Evolutionary conservation across 2,329 filamentous ascomycete genomes (phyloP).

Genomic region (Sarocladiaceae sp.): DNA sequence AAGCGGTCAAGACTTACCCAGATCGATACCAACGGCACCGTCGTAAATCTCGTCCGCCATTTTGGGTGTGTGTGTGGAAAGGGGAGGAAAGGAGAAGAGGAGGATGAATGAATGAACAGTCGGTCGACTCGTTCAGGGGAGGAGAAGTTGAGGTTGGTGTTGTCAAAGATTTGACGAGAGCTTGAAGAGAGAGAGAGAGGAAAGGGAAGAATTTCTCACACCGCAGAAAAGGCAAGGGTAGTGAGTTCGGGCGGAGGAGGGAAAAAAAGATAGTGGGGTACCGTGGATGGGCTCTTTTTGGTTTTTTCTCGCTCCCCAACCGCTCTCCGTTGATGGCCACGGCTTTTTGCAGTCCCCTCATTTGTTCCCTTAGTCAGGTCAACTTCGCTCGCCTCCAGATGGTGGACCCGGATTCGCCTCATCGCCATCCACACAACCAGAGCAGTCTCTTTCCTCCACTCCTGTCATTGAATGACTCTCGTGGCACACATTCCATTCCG

Average conservation of each 20-base stretch:
- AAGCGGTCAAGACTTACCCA: conserved; percentile 61
- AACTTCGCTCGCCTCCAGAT: background rate
- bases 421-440: background rate
- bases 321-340: background rate
- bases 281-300: background rate
- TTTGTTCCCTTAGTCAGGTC: background rate
- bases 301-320: background rate
- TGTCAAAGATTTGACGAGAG: conserved; percentile 13
- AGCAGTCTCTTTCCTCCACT: background rate
- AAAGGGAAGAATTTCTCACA: conserved; percentile 20
- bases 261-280: conserved; percentile 10
- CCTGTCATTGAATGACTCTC: background rate
- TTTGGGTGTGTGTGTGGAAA: conserved; percentile 33
- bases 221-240: conserved; percentile 5
- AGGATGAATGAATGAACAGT: conserved; percentile 13
- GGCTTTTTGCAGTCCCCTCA: background rate
- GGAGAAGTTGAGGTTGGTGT: conserved; percentile 16
- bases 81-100: conserved; percentile 13
- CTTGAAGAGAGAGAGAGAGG: conserved; percentile 13
- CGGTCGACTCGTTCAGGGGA: conserved; percentile 12
- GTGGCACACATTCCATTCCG: background rate
- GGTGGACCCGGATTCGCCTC: conserved; percentile 1
- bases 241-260: background rate
- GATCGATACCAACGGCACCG: conserved; percentile 99
- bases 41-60: conserved; percentile 99